Percentiles rank a stretch among this genome's conserved stretches.
Conservation (phyloP, 73 alveolate genomes). For the Paramecium sexaurelia region DNA sequence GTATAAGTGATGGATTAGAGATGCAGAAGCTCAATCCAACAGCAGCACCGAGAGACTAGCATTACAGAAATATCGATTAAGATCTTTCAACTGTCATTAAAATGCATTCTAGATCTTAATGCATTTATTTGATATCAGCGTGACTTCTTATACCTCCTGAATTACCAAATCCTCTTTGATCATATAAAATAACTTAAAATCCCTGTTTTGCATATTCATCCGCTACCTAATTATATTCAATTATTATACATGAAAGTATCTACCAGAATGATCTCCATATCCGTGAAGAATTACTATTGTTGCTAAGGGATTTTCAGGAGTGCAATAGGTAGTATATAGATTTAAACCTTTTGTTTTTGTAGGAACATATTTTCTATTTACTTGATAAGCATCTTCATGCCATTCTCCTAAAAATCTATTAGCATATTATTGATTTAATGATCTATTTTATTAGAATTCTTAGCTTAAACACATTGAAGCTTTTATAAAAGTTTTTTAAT, state of each 20-base stretch:
- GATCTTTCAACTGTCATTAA: neutral
- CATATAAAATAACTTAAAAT: neutral
- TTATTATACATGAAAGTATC: neutral
- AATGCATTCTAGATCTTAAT: neutral
- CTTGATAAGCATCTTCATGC: neutral
- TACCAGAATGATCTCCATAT: conserved; percentile 40
- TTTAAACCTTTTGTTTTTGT: neutral
- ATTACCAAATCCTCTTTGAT: conserved; percentile 38
- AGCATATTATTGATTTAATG: neutral
- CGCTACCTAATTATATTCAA: neutral
- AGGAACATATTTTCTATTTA: neutral
- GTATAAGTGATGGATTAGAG: neutral
- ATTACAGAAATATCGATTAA: conserved; percentile 32
- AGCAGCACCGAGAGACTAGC: conserved; percentile 25
- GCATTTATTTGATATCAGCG: neutral
- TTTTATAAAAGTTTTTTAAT: neutral
- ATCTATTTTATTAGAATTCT: neutral
- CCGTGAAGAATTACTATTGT: conserved; percentile 23
- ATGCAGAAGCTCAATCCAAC: conserved; percentile 4
- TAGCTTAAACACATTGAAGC: neutral
- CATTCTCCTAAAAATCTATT: conserved; percentile 28
- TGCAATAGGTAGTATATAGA: neutral
- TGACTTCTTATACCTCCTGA: conserved; percentile 34
- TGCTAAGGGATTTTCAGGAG: neutral
- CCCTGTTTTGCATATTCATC: neutral